phyloP scores from a whole-genome alignment of 1,139 yeast genomes.

The Scheffersomyces lignicola region DNA sequence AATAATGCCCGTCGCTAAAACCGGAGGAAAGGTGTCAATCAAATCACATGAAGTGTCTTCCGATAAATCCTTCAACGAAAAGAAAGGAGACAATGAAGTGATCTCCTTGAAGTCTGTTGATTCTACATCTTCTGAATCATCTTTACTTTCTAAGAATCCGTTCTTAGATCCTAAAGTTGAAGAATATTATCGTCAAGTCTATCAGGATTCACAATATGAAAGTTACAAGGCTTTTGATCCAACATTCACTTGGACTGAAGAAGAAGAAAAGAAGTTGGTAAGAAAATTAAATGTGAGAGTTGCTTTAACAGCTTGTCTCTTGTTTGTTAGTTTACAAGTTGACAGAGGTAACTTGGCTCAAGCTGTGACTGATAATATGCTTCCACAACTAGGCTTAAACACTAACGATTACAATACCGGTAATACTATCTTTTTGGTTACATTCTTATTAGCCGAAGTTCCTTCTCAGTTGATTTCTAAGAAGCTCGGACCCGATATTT shows the following conservation, averaged over 20 bases:
- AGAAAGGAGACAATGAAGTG: conserved; percentile 3
- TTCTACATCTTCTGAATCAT: conserved; percentile 2
- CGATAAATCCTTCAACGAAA: background rate
- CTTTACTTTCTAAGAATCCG: conserved; percentile 5
- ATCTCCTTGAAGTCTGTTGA: conserved; percentile 3
- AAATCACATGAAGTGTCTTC: background rate
- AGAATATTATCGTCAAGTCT: conserved; percentile 28
- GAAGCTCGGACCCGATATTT: conserved; percentile 31
- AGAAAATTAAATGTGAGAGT: conserved; percentile 27
- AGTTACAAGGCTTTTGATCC: conserved; percentile 36
- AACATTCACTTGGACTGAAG: conserved; percentile 31
- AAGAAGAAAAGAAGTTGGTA: conserved; percentile 30
- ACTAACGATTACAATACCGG: conserved; percentile 35
- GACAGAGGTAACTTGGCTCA: conserved; percentile 33
- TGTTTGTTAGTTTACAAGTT: conserved; percentile 34
- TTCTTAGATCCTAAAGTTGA: conserved; percentile 26
- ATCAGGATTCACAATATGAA: conserved; percentile 31
- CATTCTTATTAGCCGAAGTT: conserved; percentile 31
- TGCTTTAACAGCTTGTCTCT: conserved; percentile 27
- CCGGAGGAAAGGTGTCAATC: conserved; percentile 1
- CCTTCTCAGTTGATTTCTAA: conserved; percentile 36
- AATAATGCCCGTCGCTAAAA: conserved; percentile 4
- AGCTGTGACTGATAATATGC: conserved; percentile 32
- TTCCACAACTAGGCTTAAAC: conserved; percentile 25
- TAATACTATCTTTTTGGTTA: conserved; percentile 27